These are phyloP conservation scores for Xylariaceae sp. DNA, from an alignment of 2,329 filamentous ascomycete genomes.

Conservation along the genomic window DNA sequence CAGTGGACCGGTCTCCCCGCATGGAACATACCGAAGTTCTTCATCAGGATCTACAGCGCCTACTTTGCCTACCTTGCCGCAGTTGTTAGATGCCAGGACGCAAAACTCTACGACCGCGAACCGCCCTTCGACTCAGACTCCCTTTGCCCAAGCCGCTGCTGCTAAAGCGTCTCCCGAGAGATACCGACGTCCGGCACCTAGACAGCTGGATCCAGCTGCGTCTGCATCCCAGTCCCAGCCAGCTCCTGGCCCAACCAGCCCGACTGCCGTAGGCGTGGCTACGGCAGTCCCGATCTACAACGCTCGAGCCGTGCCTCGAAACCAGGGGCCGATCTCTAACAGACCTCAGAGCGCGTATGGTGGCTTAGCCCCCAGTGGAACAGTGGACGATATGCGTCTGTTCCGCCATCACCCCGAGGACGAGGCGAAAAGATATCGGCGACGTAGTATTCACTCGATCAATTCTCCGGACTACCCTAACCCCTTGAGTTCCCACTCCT, in stretches of 20 bases:
- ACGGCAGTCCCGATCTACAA: slow-evolving; percentile 52
- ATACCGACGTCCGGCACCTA: slow-evolving; percentile 64
- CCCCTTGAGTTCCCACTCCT: slow-evolving; percentile 35
- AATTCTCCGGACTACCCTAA: slow-evolving; percentile 43
- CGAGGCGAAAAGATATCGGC: slow-evolving; percentile 68
- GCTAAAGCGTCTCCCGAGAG: slow-evolving; percentile 72
- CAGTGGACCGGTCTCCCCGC: slow-evolving; percentile 47
- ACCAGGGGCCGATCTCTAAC: slow-evolving; percentile 35
- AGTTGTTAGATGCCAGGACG: slow-evolving; percentile 37
- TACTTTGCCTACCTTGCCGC: slow-evolving; percentile 38
- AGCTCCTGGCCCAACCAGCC: slow-evolving; percentile 36
- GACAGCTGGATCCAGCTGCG: slow-evolving; percentile 47
- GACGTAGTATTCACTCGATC: slow-evolving; percentile 72
- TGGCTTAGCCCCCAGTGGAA: slow-evolving; percentile 38
- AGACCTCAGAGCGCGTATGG: slow-evolving; percentile 51
- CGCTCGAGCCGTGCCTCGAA: slow-evolving; percentile 36
- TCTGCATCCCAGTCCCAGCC: slow-evolving; percentile 30
- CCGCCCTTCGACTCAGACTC: slow-evolving; percentile 44
- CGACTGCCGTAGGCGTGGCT: slow-evolving; percentile 51
- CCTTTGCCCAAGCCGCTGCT: slow-evolving; percentile 52
- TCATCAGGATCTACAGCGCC: slow-evolving; percentile 41
- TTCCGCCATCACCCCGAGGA: slow-evolving; percentile 55
- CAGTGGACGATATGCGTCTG: slow-evolving; percentile 65
- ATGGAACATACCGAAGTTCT: slow-evolving; percentile 39
- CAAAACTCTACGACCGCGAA: slow-evolving; percentile 37